phyloP scores from a whole-genome alignment of 352 stramenopile genomes.

The Stramenopiles sp. region DNA sequence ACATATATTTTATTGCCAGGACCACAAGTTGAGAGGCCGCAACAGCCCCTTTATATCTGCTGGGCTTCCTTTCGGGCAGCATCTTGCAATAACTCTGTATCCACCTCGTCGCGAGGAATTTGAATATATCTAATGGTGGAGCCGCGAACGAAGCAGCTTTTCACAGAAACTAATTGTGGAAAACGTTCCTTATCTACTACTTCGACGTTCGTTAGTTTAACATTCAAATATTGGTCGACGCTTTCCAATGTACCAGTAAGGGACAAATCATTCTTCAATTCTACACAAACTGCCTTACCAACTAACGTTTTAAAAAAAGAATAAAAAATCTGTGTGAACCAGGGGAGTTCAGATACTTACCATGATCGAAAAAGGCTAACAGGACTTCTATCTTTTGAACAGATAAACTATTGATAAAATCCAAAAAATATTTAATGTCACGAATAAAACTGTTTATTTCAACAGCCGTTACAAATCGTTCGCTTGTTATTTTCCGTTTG shows the following conservation, averaged over 20 bases:
- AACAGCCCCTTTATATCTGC: no score
- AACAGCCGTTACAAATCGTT: no score
- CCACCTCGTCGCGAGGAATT: constrained; percentile 80
- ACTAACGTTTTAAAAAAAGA: constrained; percentile 97
- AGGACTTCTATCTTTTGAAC: no score
- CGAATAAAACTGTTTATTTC: no score
- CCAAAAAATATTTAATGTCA: no score
- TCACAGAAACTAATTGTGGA: constrained; percentile 81
- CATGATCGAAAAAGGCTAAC: no score
- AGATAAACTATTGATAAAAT: no score
- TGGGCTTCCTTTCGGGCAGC: constrained; percentile 38
- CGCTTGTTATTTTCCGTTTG: no score
- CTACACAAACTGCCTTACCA: constrained; percentile 87
- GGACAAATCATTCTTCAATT: constrained; percentile 97
- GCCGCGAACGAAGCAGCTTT: constrained; percentile 94
- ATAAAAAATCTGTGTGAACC: constrained; percentile 86
- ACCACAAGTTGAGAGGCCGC: no score
- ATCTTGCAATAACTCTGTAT: constrained; percentile 81
- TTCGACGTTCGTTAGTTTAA: constrained; percentile 86
- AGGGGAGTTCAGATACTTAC: no score
- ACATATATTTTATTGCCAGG: no score
- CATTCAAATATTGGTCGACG: constrained; percentile 98
- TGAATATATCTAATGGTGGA: constrained; percentile 96
- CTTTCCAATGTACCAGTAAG: constrained; percentile 85
- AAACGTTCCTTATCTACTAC: constrained; percentile 87